phyloP scores from a whole-genome alignment of 1,139 yeast species.

The Yamadazyma diospyri region DNA sequence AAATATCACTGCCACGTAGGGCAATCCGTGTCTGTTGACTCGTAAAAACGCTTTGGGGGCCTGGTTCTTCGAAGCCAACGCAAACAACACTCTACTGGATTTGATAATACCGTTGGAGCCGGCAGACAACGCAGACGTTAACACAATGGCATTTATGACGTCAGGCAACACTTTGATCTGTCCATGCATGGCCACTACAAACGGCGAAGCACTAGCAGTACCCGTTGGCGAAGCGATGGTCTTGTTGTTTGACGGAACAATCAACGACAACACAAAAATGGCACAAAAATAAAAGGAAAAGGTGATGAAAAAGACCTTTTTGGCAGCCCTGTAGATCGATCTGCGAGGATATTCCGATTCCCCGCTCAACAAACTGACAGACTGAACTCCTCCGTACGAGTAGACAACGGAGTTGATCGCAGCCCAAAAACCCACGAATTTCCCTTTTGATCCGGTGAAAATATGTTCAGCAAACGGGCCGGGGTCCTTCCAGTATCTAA shows the following conservation, averaged over 20 bases:
- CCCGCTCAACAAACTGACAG: slow-evolving; percentile 80
- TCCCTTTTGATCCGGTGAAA: slow-evolving; percentile 53
- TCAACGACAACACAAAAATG: slow-evolving; percentile 42
- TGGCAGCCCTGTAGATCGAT: slow-evolving; percentile 68
- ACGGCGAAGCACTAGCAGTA: slow-evolving; percentile 36
- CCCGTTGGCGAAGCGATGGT: slow-evolving; percentile 29
- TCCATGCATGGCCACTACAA: slow-evolving; percentile 38
- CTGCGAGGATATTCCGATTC: slow-evolving; percentile 70
- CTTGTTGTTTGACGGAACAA: slow-evolving; percentile 38
- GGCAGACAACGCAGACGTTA: slow-evolving; percentile 49
- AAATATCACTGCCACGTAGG: slow-evolving; percentile 37
- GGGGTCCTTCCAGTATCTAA: slow-evolving; percentile 36
- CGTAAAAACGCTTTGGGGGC: slow-evolving; percentile 34
- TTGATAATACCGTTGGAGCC: slow-evolving; percentile 52
- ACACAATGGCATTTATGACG: slow-evolving; percentile 51
- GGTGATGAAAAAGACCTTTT: slow-evolving; percentile 70
- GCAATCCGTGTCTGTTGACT: slow-evolving; percentile 33
- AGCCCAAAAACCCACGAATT: slow-evolving; percentile 62
- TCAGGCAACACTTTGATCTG: slow-evolving; percentile 40
- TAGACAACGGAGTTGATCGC: slow-evolving; percentile 83
- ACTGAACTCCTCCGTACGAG: slow-evolving; percentile 57
- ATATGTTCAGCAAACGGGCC: slow-evolving; percentile 51
- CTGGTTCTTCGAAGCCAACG: slow-evolving; percentile 39
- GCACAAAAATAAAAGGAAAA: slow-evolving; percentile 51
- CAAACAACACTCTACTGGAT: slow-evolving; percentile 49